A percentile compares a stretch with the other conserved stretches of the same genome.
Evolutionary conservation across 768 basidiomycete species (phyloP).

Genomic region (Dentipellis sp.): DNA sequence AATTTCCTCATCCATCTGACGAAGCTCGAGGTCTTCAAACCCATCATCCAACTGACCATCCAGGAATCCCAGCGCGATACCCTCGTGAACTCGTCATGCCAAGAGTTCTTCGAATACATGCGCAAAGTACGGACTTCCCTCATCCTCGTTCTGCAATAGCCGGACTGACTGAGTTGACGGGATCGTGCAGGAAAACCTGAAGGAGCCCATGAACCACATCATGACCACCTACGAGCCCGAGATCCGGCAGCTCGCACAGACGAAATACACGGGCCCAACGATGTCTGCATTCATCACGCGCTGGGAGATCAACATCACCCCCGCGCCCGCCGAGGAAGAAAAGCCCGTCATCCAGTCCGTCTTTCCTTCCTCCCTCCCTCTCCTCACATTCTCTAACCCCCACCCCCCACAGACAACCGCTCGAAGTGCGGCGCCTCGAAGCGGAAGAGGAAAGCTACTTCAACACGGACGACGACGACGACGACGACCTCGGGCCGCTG

Average conservation of each 20-base stretch:
- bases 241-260: conserved; percentile 54
- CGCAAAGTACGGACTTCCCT: conserved; percentile 49
- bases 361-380: neutral
- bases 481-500: conserved; percentile 28
- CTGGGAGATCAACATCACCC: conserved; percentile 91
- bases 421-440: conserved; percentile 42
- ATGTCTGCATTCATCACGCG: conserved; percentile 67
- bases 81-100: conserved; percentile 87
- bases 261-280: conserved; percentile 51
- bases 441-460: conserved; percentile 91
- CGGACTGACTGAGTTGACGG: conserved; percentile 8
- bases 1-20: conserved; percentile 67
- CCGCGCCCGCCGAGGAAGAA: conserved; percentile 45
- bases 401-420: conserved; percentile 2
- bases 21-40: conserved; percentile 77
- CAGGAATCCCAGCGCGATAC: conserved; percentile 84
- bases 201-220: conserved; percentile 73
- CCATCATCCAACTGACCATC: conserved; percentile 76
- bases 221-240: conserved; percentile 68
- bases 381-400: neutral
- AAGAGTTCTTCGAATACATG: conserved; percentile 92
- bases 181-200: conserved; percentile 67
- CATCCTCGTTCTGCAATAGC: neutral
- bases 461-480: conserved; percentile 80
- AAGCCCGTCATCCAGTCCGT: conserved; percentile 29